Evolutionary conservation across 2,329 filamentous ascomycete genomes (phyloP).

Genomic region (Alternaria novae-zelandiae): DNA sequence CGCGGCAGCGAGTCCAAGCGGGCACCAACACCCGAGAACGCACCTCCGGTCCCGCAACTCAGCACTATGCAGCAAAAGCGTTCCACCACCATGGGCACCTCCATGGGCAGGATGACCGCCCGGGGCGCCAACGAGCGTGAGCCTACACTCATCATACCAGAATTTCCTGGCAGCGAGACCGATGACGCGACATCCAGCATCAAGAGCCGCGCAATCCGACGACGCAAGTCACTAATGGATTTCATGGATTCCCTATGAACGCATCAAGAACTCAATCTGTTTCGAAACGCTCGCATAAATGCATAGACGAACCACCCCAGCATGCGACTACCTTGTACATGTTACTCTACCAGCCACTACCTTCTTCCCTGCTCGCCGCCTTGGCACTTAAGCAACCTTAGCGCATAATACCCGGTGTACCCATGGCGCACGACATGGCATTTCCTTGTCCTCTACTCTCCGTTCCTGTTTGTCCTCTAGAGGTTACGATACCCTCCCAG

Average conservation of each 20-base stretch:
- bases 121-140: constrained; percentile 46
- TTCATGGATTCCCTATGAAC: constrained; percentile 32
- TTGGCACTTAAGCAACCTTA: neutral
- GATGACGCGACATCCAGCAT: constrained; percentile 22
- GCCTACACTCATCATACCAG: constrained; percentile 42
- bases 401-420: constrained; percentile 22
- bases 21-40: constrained; percentile 30
- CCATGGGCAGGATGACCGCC: constrained; percentile 35
- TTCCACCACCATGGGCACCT: constrained; percentile 18
- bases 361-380: neutral
- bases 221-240: constrained; percentile 48
- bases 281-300: constrained; percentile 26
- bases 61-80: constrained; percentile 24
- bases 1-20: constrained; percentile 19
- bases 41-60: constrained; percentile 28
- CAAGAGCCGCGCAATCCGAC: constrained; percentile 39
- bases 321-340: constrained; percentile 8
- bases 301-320: constrained; percentile 7
- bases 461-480: neutral
- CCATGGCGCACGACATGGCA: constrained; percentile 7
- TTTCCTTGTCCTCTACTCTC: neutral
- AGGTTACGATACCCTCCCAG: constrained; percentile 18
- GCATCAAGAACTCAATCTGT: constrained; percentile 16
- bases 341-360: neutral
- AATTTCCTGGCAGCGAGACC: constrained; percentile 33